A percentile compares a stretch with the other conserved stretches of the same genome.
Conservation (phyloP, 495 filamentous ascomycete species). For the Staphylotrichum tortipilum region DNA sequence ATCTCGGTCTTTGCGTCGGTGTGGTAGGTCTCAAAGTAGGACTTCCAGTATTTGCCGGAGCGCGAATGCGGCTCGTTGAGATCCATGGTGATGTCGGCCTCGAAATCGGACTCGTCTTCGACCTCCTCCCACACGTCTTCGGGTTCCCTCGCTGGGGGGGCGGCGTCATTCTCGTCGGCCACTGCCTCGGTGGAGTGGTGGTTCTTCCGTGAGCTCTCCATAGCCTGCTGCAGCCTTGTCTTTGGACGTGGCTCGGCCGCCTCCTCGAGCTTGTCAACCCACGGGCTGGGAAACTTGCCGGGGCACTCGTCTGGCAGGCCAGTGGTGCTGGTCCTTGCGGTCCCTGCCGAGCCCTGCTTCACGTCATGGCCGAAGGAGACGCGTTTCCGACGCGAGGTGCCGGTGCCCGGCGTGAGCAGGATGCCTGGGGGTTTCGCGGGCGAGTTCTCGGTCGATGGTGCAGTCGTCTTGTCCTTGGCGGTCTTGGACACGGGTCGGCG, state of each 20-base stretch:
- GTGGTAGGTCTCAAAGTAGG: conserved; percentile 76
- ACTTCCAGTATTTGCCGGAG: conserved; percentile 91
- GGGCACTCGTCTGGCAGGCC: conserved; percentile 46
- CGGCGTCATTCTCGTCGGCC: conserved; percentile 14
- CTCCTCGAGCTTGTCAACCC: conserved; percentile 26
- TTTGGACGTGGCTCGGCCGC: conserved; percentile 24
- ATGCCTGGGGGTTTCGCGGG: conserved; percentile 51
- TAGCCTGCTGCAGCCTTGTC: conserved; percentile 47
- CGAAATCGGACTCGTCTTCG: conserved; percentile 26
- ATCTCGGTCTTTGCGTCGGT: conserved; percentile 70
- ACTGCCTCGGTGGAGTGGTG: conserved; percentile 18
- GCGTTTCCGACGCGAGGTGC: conserved; percentile 68
- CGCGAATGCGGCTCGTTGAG: conserved; percentile 70
- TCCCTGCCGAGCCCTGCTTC: conserved; percentile 24
- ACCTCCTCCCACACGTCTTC: conserved; percentile 38
- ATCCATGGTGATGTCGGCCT: conserved; percentile 62
- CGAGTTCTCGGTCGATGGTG: conserved; percentile 24
- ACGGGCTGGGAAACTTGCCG: conserved; percentile 59
- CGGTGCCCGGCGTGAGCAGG: conserved; percentile 81
- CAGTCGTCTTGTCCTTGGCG: conserved; percentile 18
- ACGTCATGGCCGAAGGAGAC: conserved; percentile 76
- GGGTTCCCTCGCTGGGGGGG: conserved; percentile 19
- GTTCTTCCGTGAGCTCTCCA: conserved; percentile 36
- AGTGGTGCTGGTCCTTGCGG: conserved; percentile 32
- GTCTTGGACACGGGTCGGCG: conserved; percentile 3